phyloP scores from a whole-genome alignment of 352 stramenopile species.

The Pythium brachiatum region DNA sequence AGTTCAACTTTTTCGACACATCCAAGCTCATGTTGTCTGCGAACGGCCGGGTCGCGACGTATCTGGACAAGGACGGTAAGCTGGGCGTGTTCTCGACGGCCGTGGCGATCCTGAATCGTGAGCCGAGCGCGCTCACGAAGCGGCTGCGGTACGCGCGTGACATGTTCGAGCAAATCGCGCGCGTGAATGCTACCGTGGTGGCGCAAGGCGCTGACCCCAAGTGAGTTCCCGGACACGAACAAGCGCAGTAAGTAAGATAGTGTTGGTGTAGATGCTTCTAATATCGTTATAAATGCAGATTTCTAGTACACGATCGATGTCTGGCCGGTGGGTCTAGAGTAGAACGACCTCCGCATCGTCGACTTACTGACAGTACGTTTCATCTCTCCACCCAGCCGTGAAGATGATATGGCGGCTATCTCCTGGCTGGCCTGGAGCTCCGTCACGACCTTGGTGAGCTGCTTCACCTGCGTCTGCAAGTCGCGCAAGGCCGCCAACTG shows the following conservation, averaged over 20 bases:
- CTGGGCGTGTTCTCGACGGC: constrained; percentile 52
- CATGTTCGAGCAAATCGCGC: constrained; percentile 94
- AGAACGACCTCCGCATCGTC: constrained; percentile 1
- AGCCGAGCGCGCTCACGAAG: constrained; percentile 69
- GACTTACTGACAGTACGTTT: constrained; percentile 1
- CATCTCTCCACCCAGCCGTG: neutral
- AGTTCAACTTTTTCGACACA: constrained; percentile 96
- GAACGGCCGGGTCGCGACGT: constrained; percentile 90
- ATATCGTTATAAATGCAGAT: constrained; percentile 2
- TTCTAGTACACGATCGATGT: neutral
- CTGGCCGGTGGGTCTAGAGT: neutral
- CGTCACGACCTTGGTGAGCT: constrained; percentile 36
- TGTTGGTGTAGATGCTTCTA: neutral
- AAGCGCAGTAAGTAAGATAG: neutral
- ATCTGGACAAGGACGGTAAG: constrained; percentile 73
- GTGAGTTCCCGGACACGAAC: neutral
- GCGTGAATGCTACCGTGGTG: constrained; percentile 14
- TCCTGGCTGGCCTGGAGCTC: constrained; percentile 31
- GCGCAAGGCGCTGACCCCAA: neutral
- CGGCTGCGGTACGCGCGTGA: constrained; percentile 93
- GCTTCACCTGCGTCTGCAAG: constrained; percentile 38
- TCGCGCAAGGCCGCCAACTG: constrained; percentile 28
- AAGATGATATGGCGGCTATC: constrained; percentile 5
- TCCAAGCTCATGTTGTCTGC: constrained; percentile 95
- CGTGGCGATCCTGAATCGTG: constrained; percentile 50